phyloP scores from a whole-genome alignment of 2,329 filamentous ascomycete genomes.

The Penicillium sclerotigenum region DNA sequence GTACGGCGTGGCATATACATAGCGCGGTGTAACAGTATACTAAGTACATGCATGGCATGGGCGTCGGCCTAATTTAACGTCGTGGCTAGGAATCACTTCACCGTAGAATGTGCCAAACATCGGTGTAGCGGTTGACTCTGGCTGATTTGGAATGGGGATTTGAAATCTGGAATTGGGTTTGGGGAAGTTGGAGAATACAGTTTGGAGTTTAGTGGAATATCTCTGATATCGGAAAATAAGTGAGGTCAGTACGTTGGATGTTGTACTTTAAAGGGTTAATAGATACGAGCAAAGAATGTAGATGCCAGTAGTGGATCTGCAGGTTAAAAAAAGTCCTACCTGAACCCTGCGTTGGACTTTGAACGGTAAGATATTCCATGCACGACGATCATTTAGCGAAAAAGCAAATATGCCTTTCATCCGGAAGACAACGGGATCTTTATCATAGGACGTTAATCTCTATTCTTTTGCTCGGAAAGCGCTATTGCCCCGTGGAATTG shows the following conservation, averaged over 20 bases:
- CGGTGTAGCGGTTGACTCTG: conserved; percentile 1
- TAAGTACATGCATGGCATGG: background rate
- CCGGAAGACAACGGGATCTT: background rate
- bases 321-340: background rate
- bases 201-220: background rate
- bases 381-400: background rate
- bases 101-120: conserved; percentile 1
- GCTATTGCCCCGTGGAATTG: background rate
- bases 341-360: background rate
- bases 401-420: background rate
- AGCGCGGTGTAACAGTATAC: conserved; percentile 2
- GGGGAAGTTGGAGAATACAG: background rate
- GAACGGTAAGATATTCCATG: background rate
- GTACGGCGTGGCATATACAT: conserved; percentile 9
- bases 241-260: background rate
- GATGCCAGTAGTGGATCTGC: background rate
- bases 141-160: background rate
- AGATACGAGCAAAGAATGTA: background rate
- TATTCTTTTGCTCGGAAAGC: background rate
- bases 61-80: conserved; percentile 2
- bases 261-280: background rate
- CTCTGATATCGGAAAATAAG: background rate
- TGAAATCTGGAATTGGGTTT: background rate
- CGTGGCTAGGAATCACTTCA: background rate
- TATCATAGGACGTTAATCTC: background rate